phyloP scores from a whole-genome alignment of 2,329 filamentous ascomycete species.

The Fusarium chlamydosporum region DNA sequence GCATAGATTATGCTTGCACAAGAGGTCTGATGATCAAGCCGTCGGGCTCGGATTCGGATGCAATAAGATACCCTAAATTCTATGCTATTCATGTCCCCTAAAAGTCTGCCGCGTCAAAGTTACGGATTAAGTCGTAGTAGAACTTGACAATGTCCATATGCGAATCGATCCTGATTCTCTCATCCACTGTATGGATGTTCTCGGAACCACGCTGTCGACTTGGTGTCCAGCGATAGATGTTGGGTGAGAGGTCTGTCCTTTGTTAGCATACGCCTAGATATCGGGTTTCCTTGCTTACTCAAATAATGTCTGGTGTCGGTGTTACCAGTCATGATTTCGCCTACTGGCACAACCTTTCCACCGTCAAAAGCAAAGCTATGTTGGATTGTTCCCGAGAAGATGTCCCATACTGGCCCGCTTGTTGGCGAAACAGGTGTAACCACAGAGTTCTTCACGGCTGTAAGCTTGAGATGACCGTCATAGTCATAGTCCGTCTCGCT shows the following conservation, averaged over 20 bases:
- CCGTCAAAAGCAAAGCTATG: conserved; percentile 61
- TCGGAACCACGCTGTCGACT: conserved; percentile 41
- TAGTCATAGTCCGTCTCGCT: conserved; percentile 41
- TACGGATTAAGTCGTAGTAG: conserved; percentile 61
- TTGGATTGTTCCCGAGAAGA: conserved; percentile 67
- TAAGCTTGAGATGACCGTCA: conserved; percentile 59
- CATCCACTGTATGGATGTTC: conserved; percentile 61
- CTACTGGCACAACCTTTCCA: conserved; percentile 67
- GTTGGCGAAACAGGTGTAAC: conserved; percentile 72
- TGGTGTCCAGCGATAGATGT: conserved; percentile 63
- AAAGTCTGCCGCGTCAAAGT: conserved; percentile 59
- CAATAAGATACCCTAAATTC: conserved; percentile 15
- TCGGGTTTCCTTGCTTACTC: conserved; percentile 46
- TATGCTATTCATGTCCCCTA: conserved; percentile 12
- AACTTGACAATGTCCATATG: conserved; percentile 61
- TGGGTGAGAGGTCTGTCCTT: conserved; percentile 49
- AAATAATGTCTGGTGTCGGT: conserved; percentile 61
- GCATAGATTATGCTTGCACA: conserved; percentile 9
- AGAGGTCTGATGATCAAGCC: conserved; percentile 6
- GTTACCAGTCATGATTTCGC: conserved; percentile 61
- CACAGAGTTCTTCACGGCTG: conserved; percentile 57
- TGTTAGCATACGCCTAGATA: conserved; percentile 1
- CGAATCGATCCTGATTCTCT: conserved; percentile 56
- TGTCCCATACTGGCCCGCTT: conserved; percentile 59
- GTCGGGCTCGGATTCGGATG: neutral